These are phyloP conservation scores for Mrakia blollopis DNA, from an alignment of 768 basidiomycete species.

Conservation along the genomic window DNA sequence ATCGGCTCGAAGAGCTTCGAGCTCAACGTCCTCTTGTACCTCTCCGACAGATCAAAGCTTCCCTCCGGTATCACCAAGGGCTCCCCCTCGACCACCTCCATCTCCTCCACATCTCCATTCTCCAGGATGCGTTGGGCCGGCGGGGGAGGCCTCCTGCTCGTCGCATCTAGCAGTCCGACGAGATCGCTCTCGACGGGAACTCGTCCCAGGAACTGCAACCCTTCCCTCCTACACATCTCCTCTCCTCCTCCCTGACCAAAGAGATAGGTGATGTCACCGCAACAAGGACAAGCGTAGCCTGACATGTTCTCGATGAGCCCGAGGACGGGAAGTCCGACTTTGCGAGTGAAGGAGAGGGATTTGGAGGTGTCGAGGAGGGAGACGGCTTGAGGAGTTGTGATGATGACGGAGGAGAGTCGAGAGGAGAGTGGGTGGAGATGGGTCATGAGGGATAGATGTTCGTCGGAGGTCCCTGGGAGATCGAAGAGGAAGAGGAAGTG, in stretches of 20 bases:
- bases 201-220: conserved; percentile 71
- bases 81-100: conserved; percentile 2
- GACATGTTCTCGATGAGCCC: conserved; percentile 98
- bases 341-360: conserved; percentile 88
- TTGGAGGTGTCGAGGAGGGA: conserved; percentile 93
- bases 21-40: conserved; percentile 65
- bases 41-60: conserved; percentile 45
- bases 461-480: conserved; percentile 85
- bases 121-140: conserved; percentile 30
- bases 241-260: conserved; percentile 92
- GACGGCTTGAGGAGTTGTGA: conserved; percentile 96
- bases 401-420: conserved; percentile 75
- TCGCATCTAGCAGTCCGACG: conserved; percentile 75
- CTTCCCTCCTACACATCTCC: conserved; percentile 74
- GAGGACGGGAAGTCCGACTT: conserved; percentile 76
- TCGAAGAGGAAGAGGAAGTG: neutral
- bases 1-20: conserved; percentile 64
- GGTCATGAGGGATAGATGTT: conserved; percentile 91
- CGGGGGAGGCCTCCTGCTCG: conserved; percentile 41
- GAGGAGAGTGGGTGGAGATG: conserved; percentile 77
- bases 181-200: conserved; percentile 91
- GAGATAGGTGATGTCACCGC: conserved; percentile 88
- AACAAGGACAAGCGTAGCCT: conserved; percentile 95
- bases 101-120: conserved; percentile 27
- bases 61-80: conserved; percentile 26